Conservation (phyloP, 768 basidiomycete genomes). For the Infundibulicybe gibba region DNA sequence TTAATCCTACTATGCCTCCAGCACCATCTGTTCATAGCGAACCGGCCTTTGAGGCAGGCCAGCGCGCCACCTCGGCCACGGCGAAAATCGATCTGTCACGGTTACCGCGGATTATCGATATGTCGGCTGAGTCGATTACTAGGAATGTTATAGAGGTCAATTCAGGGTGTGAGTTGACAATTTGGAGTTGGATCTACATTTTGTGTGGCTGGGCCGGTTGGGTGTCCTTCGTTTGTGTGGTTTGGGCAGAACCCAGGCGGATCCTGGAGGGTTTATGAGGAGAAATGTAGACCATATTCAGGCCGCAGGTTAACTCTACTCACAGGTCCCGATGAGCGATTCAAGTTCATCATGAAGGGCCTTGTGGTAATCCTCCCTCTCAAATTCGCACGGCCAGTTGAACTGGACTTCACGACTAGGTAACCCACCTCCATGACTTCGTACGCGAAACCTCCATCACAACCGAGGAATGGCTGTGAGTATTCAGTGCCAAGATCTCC, state of each 20-base stretch:
- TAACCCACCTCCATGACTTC: slow-evolving; percentile 73
- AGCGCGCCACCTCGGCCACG: slow-evolving; percentile 26
- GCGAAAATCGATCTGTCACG: slow-evolving; percentile 34
- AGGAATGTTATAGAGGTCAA: slow-evolving; percentile 36
- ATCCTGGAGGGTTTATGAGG: too few relatives aligned
- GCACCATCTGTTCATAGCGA: neutral
- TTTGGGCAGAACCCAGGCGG: too few relatives aligned
- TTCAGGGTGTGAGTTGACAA: slow-evolving; percentile 28
- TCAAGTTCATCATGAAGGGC: slow-evolving; percentile 38
- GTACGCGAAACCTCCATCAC: slow-evolving; percentile 72
- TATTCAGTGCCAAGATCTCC: neutral
- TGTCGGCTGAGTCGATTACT: slow-evolving; percentile 38
- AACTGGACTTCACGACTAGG: slow-evolving; percentile 23
- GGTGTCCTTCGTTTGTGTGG: too few relatives aligned
- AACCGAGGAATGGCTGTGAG: slow-evolving; percentile 81
- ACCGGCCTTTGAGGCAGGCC: slow-evolving; percentile 12
- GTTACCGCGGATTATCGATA: slow-evolving; percentile 34
- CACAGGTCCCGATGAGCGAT: slow-evolving; percentile 34
- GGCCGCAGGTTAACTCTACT: neutral
- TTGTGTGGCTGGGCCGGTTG: too few relatives aligned
- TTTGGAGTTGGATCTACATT: too few relatives aligned
- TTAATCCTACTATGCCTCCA: too few relatives aligned
- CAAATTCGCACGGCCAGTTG: neutral
- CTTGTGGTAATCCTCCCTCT: slow-evolving; percentile 23
- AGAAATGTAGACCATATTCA: too few relatives aligned